A percentile compares a stretch with the other conserved stretches of the same genome.
Evolutionary conservation across 2,329 filamentous ascomycete genomes (phyloP).

Genomic region (Stenocarpella maydis): DNA sequence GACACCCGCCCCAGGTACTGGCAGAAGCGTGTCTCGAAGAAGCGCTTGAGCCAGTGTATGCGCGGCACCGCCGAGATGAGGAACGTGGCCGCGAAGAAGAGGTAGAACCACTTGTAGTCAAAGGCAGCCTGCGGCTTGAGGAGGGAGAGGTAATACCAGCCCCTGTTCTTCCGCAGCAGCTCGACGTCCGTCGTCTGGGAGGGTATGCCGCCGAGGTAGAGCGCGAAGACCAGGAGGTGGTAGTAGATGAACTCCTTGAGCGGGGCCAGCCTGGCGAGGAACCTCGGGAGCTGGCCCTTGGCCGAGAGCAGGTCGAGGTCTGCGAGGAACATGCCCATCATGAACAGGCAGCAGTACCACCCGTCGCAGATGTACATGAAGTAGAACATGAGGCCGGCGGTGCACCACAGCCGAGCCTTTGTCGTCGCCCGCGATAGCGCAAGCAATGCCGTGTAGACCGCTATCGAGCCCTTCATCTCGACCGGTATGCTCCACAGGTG

Average conservation of each 20-base stretch:
- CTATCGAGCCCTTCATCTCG: slow-evolving; percentile 70
- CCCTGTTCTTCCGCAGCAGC: slow-evolving; percentile 60
- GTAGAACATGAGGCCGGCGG: slow-evolving; percentile 65
- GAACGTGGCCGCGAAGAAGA: slow-evolving; percentile 67
- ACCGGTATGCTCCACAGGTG: slow-evolving; percentile 72
- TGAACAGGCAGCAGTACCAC: slow-evolving; percentile 67
- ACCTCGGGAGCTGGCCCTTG: slow-evolving; percentile 57
- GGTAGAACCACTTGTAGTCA: slow-evolving; percentile 73
- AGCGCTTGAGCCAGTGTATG: slow-evolving; percentile 63
- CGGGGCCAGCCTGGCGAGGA: slow-evolving; percentile 55
- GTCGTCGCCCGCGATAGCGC: slow-evolving; percentile 64
- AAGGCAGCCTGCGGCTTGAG: slow-evolving; percentile 72
- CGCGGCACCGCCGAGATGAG: slow-evolving; percentile 64
- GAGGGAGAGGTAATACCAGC: slow-evolving; percentile 67
- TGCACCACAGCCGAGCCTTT: slow-evolving; percentile 62
- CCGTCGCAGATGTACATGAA: slow-evolving; percentile 75
- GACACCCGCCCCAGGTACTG: slow-evolving; percentile 71
- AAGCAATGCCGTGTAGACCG: slow-evolving; percentile 65
- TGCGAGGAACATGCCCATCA: slow-evolving; percentile 67
- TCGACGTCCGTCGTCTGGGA: slow-evolving; percentile 57
- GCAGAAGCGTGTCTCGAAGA: slow-evolving; percentile 66
- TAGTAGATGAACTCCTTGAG: slow-evolving; percentile 62
- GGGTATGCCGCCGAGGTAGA: slow-evolving; percentile 70
- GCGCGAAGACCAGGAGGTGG: slow-evolving; percentile 57
- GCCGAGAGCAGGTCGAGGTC: slow-evolving; percentile 65